Evolutionary conservation across 2,329 filamentous ascomycete species (phyloP), one percentile per base, ranked within the genome.

Genomic region (Exophiala xenobiotica): DNA sequence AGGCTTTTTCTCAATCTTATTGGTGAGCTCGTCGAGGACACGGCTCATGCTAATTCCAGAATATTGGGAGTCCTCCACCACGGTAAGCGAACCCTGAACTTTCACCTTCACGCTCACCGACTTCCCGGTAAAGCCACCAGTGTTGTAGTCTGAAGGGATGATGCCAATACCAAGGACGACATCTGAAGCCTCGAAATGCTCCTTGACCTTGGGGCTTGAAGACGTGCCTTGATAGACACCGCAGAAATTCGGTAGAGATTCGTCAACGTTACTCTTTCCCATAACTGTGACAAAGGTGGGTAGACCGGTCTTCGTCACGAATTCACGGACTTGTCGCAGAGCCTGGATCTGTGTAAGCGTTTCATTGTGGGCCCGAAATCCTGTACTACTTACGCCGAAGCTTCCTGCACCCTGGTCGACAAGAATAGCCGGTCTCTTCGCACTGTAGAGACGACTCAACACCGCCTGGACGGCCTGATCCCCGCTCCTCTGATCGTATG

Each of bases 281-380:
- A 95, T 93, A 2, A 90, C 88, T 0, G 89, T 87, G n/a, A 91
- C 87, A 62, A 92, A 95, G 0, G 87, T 85, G 4, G 90, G 90
- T 7, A 95, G 74, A 3, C 81, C 76, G 1, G 87, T 87, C 68
- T 86, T 88, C 53, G 85, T 76, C 44, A 95, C 74, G 9, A 95
- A 74, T 6, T 81, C 79, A 60, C 87, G 82, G 12, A 89, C 82
- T 68, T 93, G 88, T 29, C n/a, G n/a, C n/a, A n/a, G n/a, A n/a
- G n/a, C n/a, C n/a, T n/a, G n/a, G n/a, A n/a, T n/a, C n/a, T n/a
- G n/a, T n/a, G 26, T 29, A 29, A 29, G 26, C 12, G 26, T 29
- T n/a, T n/a, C n/a, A n/a, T n/a, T n/a, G n/a, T n/a, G n/a, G n/a
- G n/a, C n/a, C n/a, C n/a, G n/a, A n/a, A n/a, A n/a, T n/a, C n/a